Conservation (phyloP, 1,284 basidiomycete genomes). For the Rhodotorula sp. region DNA sequence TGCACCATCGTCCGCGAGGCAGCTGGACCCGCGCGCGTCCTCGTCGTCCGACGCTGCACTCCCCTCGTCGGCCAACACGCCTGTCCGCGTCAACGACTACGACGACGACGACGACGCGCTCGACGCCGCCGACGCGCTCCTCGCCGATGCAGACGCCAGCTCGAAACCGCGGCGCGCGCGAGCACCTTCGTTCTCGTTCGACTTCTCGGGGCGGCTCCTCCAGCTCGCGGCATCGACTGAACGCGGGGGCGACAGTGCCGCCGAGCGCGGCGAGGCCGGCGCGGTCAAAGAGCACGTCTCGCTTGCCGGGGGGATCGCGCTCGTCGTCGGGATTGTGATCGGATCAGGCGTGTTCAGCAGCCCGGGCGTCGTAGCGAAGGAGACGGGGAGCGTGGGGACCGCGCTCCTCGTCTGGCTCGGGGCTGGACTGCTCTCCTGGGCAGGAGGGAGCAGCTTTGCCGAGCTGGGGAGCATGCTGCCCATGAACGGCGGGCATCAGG, state of each 20-base stretch:
- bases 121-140: slow-evolving; percentile 11
- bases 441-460: slow-evolving; percentile 58
- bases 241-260: background rate
- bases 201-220: slow-evolving; percentile 9
- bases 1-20: too few species aligned
- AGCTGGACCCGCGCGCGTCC: background rate
- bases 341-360: slow-evolving; percentile 86
- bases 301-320: slow-evolving; percentile 21
- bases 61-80: background rate
- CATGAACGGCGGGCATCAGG: slow-evolving; percentile 66
- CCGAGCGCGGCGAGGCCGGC: background rate
- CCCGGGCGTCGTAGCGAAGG: slow-evolving; percentile 71
- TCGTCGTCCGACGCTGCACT: background rate
- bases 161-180: background rate
- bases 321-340: slow-evolving; percentile 36
- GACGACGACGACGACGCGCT: slow-evolving; percentile 17
- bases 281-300: slow-evolving; percentile 23
- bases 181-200: slow-evolving; percentile 27
- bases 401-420: slow-evolving; percentile 45
- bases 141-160: background rate
- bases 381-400: slow-evolving; percentile 62
- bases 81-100: slow-evolving; percentile 18
- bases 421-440: slow-evolving; percentile 75
- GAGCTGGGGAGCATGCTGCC: slow-evolving; percentile 79
- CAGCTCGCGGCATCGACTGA: slow-evolving; percentile 21